Base-by-base conservation (phyloP, 352 stramenopile species). In the Phytophthora palmivora region DNA sequence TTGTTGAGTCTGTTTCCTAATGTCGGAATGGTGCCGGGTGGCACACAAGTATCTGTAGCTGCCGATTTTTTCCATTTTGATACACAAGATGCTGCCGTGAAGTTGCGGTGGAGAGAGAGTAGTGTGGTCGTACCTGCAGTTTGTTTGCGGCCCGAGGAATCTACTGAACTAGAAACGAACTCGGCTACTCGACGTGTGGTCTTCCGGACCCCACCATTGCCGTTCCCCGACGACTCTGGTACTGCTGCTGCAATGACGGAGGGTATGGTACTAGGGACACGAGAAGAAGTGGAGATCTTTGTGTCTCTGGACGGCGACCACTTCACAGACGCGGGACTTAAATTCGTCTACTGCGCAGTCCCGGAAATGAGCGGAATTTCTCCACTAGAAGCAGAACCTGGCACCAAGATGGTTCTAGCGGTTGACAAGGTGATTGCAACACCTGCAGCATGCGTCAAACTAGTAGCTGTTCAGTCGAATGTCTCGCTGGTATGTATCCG, bases 41-140 rank as follows among this genome's bases (percentile, higher is more conserved):
- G 74, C 6, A 91, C 81, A 7, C 63, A 79, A 21, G 67, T 92
- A 2, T 72, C 73, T 0, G 50, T 92, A 15, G 63, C 70, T 4
- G 72, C 67, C 0, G 68, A 85, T 21, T 87, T 79, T 26, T 85
- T 88, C 24, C 67, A 79, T 24, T 88, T 88, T 38, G 82, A 89
- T 30, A 84, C 81, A 0, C 47, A 85, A 30, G 79, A 92, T 24
- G 70, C 64, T 6, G 60, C 68, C 16, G 76, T 87, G 2, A 70
- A 70, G 28, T 48, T 92, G 6, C 66, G 75, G 22, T 89, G 78
- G 70, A 64, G 56, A 59, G 74, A 77, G 32, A 78, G 61, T 19
- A 57, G 68, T 22, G 12, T 72, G 1, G 46, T 66, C 15, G 38
- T 89, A 10, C 45, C 68, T 19, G 78, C 74, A 6, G 26, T 50